Evolutionary conservation across 805 yeast species (phyloP).

Genomic region (Gaillardinia entomophila): DNA sequence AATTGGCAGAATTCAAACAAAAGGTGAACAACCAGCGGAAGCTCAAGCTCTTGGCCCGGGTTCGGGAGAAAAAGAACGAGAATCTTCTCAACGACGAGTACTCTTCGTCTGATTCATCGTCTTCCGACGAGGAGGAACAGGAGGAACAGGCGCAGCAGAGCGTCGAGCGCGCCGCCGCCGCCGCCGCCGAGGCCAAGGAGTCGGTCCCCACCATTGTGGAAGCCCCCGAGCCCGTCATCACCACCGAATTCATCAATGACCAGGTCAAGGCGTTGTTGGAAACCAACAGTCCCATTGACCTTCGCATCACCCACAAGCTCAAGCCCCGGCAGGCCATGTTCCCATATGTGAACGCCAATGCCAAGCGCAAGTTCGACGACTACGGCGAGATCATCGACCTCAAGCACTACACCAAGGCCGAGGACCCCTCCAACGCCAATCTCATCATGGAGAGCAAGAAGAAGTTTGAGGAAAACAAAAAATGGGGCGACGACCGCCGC

Average conservation of each 20-base stretch:
- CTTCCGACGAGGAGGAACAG: slow-evolving; percentile 29
- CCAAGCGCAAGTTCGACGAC: slow-evolving; percentile 66
- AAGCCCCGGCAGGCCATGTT: slow-evolving; percentile 63
- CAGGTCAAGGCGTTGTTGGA: slow-evolving; percentile 33
- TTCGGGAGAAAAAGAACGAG: slow-evolving; percentile 34
- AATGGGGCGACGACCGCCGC: slow-evolving; percentile 8
- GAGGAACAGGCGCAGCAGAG: slow-evolving; percentile 25
- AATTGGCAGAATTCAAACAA: slow-evolving; percentile 43
- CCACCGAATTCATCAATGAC: slow-evolving; percentile 26
- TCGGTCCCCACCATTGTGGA: slow-evolving; percentile 1
- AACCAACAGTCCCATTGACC: slow-evolving; percentile 47
- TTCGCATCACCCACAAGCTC: slow-evolving; percentile 38
- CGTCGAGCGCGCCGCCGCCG: slow-evolving; percentile 10
- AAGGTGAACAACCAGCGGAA: slow-evolving; percentile 42
- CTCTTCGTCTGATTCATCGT: slow-evolving; percentile 19
- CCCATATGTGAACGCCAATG: slow-evolving; percentile 51
- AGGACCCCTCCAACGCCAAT: slow-evolving; percentile 37
- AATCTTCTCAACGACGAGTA: slow-evolving; percentile 32
- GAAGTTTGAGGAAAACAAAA: slow-evolving; percentile 25
- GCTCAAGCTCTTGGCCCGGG: slow-evolving; percentile 35
- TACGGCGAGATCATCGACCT: slow-evolving; percentile 77
- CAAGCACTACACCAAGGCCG: slow-evolving; percentile 54
- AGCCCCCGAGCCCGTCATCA: slow-evolving; percentile 3
- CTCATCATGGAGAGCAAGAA: slow-evolving; percentile 33
- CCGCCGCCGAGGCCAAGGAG: neutral